Conservation (phyloP, 345 rosid genomes). For the Alliaria petiolata region DNA sequence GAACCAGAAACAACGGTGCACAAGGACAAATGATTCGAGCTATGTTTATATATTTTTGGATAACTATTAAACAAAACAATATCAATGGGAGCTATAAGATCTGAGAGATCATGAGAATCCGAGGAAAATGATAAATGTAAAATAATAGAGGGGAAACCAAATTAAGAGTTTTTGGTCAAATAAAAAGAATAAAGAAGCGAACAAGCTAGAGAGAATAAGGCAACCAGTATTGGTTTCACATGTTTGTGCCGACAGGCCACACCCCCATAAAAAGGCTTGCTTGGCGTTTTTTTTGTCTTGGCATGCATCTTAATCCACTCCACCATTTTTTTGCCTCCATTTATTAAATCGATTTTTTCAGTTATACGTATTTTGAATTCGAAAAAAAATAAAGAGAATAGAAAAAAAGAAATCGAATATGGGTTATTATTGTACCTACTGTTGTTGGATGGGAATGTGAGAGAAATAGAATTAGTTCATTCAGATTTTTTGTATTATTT, state of each 20-base stretch:
- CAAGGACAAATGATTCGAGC: constrained; percentile 23
- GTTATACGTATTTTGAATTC: not conserved
- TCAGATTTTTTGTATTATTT: not conserved
- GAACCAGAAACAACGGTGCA: constrained; percentile 17
- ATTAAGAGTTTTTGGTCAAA: not conserved
- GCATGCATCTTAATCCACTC: constrained; percentile 14
- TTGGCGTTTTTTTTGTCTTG: constrained; percentile 24
- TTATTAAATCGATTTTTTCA: not conserved
- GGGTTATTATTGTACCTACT: not conserved
- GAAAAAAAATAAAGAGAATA: not conserved
- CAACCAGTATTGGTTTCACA: constrained; percentile 31
- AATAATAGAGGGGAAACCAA: constrained; percentile 3
- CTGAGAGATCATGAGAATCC: constrained; percentile 27
- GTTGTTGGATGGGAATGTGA: not conserved
- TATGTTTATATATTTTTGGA: constrained; percentile 12
- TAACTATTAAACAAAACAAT: constrained; percentile 12
- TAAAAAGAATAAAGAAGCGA: not conserved
- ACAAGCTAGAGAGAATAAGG: constrained; percentile 28
- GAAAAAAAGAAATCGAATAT: not conserved
- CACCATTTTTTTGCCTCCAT: not conserved
- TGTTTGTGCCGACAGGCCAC: constrained; percentile 33
- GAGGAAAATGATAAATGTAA: constrained; percentile 2
- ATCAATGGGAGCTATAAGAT: not conserved
- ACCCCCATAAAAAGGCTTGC: constrained; percentile 22
- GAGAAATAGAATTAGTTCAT: not conserved